A percentile compares a stretch with the other conserved stretches of the same genome.
These are phyloP conservation scores for Kalmusia sp. DNA, from an alignment of 2,329 filamentous ascomycete genomes.

Conservation along the genomic window DNA sequence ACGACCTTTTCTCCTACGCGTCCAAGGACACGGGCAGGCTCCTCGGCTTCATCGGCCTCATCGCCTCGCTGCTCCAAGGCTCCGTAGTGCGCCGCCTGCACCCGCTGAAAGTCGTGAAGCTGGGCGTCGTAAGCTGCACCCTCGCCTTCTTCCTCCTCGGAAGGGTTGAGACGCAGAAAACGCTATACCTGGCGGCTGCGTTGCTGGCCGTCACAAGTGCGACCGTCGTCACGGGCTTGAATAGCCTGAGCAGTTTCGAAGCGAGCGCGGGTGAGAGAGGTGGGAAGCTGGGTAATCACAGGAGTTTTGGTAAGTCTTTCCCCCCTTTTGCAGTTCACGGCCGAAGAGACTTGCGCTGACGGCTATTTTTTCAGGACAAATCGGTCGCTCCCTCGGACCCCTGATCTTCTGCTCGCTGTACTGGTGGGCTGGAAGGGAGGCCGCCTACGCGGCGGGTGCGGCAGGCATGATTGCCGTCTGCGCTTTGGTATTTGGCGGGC, in stretches of 20 bases:
- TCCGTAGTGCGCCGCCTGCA: conserved; percentile 86
- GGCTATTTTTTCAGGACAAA: conserved; percentile 77
- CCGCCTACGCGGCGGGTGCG: conserved; percentile 83
- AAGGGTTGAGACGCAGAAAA: conserved; percentile 69
- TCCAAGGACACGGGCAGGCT: conserved; percentile 83
- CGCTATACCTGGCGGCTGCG: conserved; percentile 82
- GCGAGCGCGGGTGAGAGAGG: conserved; percentile 81
- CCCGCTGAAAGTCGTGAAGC: conserved; percentile 78
- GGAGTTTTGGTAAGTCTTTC: conserved; percentile 61
- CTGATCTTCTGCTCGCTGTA: conserved; percentile 93
- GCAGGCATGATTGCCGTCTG: conserved; percentile 79
- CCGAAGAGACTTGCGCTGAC: too few relatives aligned
- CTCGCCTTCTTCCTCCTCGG: conserved; percentile 81
- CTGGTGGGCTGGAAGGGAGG: conserved; percentile 94
- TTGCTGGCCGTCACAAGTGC: conserved; percentile 89
- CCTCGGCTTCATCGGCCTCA: conserved; percentile 87
- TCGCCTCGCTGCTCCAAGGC: conserved; percentile 91
- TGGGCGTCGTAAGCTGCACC: conserved; percentile 80
- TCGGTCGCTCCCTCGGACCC: conserved; percentile 85
- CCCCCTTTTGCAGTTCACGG: too few relatives aligned
- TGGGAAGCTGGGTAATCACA: conserved; percentile 82
- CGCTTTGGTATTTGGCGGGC: conserved; percentile 71
- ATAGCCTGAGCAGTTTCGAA: conserved; percentile 90
- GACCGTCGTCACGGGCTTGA: conserved; percentile 92
- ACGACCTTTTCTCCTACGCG: conserved; percentile 85